phyloP scores from a whole-genome alignment of 352 stramenopile genomes.

The Nannochloropsis limnetica region DNA sequence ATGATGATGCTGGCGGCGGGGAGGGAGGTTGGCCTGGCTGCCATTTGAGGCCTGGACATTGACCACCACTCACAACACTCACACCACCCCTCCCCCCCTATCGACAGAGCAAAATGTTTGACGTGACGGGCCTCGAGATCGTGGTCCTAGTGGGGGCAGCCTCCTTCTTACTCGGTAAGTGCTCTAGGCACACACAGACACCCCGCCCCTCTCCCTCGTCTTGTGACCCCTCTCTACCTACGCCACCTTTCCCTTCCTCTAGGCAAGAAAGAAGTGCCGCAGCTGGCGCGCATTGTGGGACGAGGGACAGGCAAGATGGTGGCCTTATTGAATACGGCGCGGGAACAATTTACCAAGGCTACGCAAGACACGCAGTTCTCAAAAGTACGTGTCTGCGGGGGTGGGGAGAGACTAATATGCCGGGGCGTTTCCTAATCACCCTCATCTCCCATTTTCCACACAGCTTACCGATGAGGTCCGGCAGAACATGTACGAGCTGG shows the following conservation, averaged over 20 bases:
- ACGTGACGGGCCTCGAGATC: neutral
- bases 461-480: slow-evolving; percentile 25
- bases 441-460: neutral
- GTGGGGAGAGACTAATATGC: neutral
- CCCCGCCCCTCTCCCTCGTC: neutral
- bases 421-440: neutral
- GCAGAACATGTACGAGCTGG: slow-evolving; percentile 24
- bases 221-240: neutral
- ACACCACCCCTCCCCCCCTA: neutral
- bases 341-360: neutral
- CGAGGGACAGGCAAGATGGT: slow-evolving; percentile 24
- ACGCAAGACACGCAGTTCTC: slow-evolving; percentile 25
- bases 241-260: neutral
- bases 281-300: neutral
- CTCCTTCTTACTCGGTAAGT: slow-evolving; percentile 5
- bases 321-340: slow-evolving; percentile 22
- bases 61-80: neutral
- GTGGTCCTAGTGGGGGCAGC: neutral
- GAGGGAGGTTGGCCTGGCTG: neutral
- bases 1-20: too few species aligned
- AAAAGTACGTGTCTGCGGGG: neutral
- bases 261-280: slow-evolving; percentile 8
- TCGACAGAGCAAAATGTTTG: neutral
- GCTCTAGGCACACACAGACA: neutral
- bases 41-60: neutral